Base-by-base conservation (phyloP, 176 grass and related monocot genomes). In the Bothriochloa decipiens region DNA sequence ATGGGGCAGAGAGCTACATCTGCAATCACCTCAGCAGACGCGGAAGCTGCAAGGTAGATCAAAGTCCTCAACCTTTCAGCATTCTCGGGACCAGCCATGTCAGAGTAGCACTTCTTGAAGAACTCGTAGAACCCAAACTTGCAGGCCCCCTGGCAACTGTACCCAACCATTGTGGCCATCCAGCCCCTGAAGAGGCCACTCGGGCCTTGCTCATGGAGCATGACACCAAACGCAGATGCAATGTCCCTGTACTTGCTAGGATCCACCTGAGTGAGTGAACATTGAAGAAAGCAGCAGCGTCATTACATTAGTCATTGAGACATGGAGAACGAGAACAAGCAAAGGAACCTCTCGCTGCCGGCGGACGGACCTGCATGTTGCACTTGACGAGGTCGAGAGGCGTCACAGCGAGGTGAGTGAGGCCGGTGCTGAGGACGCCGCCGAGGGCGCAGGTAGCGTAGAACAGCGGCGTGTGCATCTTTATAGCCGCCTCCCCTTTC, bases 121-220 rank as follows among this genome's bases (percentile, higher is more conserved):
- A 93, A 91, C 79, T 98, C 96, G 26, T 98, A 98, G 66, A 95
- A 92, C 69, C 96, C 96, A 85, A 90, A 98, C 82, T 98, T 98
- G 89, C 84, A 93, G 41, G 87, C 91, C 18, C 96, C 96, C 68
- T 95, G 96, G 53, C 90, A 72, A 28, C 96, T 90, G 66, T 98
- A 98, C 53, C 96, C 92, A 75, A 95, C 88, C 63, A 95, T 77
- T 8, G 96, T 98, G 57, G 93, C 91, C 74, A 90, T 84, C 96
- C 96, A 98, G 65, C 96, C 96, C 66, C 39, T 93, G 92, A 95
- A 98, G 63, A 98, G 88, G 33, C 92, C 88, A 71, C 91, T 71
- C 4, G 91, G 50, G 18, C 96, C 96, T 83, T 98, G 91, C 73
- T 95, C 96, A 72, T 82, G 90, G 37, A 95, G 66, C 39, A 98